These are phyloP conservation scores for Penicillium sp. DNA, from an alignment of 2,329 filamentous ascomycete species.

Conservation along the genomic window DNA sequence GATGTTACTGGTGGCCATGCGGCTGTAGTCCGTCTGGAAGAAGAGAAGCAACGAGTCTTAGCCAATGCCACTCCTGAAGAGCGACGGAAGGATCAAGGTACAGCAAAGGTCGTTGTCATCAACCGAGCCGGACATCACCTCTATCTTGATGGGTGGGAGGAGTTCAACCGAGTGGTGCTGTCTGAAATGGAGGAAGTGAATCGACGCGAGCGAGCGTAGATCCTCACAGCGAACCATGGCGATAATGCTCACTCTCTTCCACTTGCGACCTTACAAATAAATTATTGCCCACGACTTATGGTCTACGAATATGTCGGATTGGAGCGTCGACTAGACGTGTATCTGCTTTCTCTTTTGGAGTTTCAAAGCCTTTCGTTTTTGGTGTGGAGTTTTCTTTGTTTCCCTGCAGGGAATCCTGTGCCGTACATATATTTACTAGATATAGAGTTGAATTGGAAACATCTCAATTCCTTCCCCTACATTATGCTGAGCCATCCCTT, in stretches of 20 bases:
- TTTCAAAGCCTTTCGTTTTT: too few species aligned
- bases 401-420: too few species aligned
- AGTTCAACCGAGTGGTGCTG: slow-evolving; percentile 65
- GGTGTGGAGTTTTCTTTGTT: slow-evolving; percentile 1
- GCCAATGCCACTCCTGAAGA: slow-evolving; percentile 63
- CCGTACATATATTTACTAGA: slow-evolving; percentile 10
- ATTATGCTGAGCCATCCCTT: too few species aligned
- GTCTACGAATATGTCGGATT: slow-evolving; percentile 11
- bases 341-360: slow-evolving; percentile 3
- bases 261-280: too few species aligned
- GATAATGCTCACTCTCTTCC: too few species aligned
- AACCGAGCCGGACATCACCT: slow-evolving; percentile 68
- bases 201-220: slow-evolving; percentile 30
- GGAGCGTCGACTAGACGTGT: too few species aligned
- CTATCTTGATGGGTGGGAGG: slow-evolving; percentile 67
- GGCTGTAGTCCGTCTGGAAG: slow-evolving; percentile 73
- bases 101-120: slow-evolving; percentile 78
- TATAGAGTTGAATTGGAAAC: slow-evolving; percentile 11
- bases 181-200: slow-evolving; percentile 64
- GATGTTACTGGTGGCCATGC: slow-evolving; percentile 82
- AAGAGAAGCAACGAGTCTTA: slow-evolving; percentile 61
- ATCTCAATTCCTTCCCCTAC: too few species aligned
- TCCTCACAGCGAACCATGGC: too few species aligned
- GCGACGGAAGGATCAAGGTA: slow-evolving; percentile 68
- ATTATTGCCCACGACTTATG: slow-evolving; percentile 10